These are phyloP conservation scores for Parmales sp. DNA, from an alignment of 108 stramenopile genomes.

Conservation along the genomic window DNA sequence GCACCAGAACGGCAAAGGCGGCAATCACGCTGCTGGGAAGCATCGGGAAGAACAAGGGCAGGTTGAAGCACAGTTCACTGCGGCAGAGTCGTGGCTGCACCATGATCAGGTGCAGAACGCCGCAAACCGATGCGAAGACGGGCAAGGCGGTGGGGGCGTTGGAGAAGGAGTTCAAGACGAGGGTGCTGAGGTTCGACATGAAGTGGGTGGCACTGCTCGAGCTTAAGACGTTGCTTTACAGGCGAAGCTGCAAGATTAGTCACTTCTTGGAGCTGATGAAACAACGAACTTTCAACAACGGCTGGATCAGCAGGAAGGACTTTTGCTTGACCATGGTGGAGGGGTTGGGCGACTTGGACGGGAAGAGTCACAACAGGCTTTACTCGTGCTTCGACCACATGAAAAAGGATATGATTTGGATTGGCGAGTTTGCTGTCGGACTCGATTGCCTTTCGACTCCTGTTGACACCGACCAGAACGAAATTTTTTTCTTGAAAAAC, in stretches of 20 bases:
- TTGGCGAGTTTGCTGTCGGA: background rate
- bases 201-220: conserved; percentile 1
- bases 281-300: background rate
- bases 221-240: background rate
- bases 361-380: background rate
- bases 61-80: background rate
- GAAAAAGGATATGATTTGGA: background rate
- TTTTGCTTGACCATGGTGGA: conserved; percentile 10
- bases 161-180: conserved; percentile 4
- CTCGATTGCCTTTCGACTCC: background rate
- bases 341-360: background rate
- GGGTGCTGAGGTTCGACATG: background rate
- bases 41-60: background rate
- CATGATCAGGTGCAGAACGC: conserved; percentile 1
- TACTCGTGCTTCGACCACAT: conserved; percentile 6
- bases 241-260: background rate
- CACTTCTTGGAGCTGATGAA: conserved; percentile 6
- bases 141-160: background rate
- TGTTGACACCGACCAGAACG: background rate
- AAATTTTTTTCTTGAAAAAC: background rate
- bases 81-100: background rate
- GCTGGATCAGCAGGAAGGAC: background rate
- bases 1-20: conserved; percentile 4
- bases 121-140: background rate
- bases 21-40: background rate